These are phyloP conservation scores for Fusarium sp. DNA, from an alignment of 2,329 filamentous ascomycete species.

Conservation along the genomic window DNA sequence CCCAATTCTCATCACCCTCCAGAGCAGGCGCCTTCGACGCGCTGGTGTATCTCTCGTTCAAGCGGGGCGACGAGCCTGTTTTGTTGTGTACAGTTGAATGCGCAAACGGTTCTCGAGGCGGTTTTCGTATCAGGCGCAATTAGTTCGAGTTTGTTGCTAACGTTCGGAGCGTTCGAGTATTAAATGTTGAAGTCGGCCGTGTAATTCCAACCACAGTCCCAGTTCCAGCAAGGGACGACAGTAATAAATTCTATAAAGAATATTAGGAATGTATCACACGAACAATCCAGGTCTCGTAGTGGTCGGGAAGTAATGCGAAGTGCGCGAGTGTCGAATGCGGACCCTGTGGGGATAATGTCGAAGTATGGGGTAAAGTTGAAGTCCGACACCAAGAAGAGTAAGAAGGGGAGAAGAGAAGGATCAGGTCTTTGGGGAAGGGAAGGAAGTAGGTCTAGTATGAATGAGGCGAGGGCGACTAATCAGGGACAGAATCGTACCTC, in stretches of 20 bases:
- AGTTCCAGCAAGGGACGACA: background rate
- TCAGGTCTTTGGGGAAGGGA: slow-evolving; percentile 17
- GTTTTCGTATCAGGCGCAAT: slow-evolving; percentile 20
- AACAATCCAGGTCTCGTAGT: slow-evolving; percentile 25
- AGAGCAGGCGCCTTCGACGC: slow-evolving; percentile 21
- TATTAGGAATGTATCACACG: slow-evolving; percentile 20
- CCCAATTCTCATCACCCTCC: slow-evolving; percentile 35
- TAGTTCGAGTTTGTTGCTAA: background rate
- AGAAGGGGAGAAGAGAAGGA: slow-evolving; percentile 17
- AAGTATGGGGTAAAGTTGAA: slow-evolving; percentile 50
- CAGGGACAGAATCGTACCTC: slow-evolving; percentile 22
- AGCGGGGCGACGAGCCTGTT: background rate
- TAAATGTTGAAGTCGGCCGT: background rate
- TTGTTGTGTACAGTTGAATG: slow-evolving; percentile 8
- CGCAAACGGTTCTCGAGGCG: slow-evolving; percentile 2
- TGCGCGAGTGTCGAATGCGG: slow-evolving; percentile 36
- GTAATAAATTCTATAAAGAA: slow-evolving; percentile 7
- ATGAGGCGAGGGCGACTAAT: slow-evolving; percentile 2
- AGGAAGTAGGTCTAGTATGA: slow-evolving; percentile 22
- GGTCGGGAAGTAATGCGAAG: slow-evolving; percentile 23
- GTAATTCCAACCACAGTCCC: background rate
- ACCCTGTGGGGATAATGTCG: slow-evolving; percentile 46
- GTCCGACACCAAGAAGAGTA: slow-evolving; percentile 24
- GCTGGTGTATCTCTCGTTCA: slow-evolving; percentile 1
- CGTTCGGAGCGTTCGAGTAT: slow-evolving; percentile 3